These are phyloP conservation scores for Powellomyces hirtus DNA, from an alignment of 192 early-diverging fungal genomes.

Conservation along the genomic window DNA sequence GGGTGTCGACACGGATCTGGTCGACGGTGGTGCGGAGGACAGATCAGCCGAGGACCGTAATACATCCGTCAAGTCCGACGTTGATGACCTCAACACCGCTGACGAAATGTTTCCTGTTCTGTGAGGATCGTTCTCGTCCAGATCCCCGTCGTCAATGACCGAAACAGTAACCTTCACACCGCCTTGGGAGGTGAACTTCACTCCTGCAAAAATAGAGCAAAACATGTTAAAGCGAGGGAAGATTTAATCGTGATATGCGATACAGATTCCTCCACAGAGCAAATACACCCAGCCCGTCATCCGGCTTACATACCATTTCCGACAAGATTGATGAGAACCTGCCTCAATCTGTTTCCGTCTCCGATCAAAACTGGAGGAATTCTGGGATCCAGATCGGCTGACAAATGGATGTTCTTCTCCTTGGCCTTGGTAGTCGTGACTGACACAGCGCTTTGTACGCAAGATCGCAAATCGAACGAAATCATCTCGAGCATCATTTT, in stretches of 20 bases:
- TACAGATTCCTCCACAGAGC: too few species aligned
- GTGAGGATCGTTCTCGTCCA: too few species aligned
- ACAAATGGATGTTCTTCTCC: background rate
- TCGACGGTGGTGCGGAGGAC: too few species aligned
- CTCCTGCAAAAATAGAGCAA: too few species aligned
- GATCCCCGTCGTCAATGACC: background rate
- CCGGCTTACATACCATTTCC: too few species aligned
- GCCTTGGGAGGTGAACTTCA: constrained; percentile 3
- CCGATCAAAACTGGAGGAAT: background rate
- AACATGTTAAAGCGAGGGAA: too few species aligned
- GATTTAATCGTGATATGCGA: too few species aligned
- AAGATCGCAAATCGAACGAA: constrained; percentile 8
- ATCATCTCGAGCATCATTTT: constrained; percentile 1
- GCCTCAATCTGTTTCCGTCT: constrained; percentile 5
- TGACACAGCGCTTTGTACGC: background rate
- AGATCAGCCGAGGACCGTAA: too few species aligned
- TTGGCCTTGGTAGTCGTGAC: background rate
- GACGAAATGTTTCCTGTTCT: too few species aligned
- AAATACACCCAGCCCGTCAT: too few species aligned
- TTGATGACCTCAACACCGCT: too few species aligned
- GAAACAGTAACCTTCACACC: constrained; percentile 3
- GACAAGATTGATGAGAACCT: constrained; percentile 2
- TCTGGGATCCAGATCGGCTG: background rate
- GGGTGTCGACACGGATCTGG: background rate
- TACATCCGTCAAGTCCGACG: too few species aligned